Percentiles rank a stretch among this genome's conserved stretches.
Evolutionary conservation across 1,284 basidiomycete genomes (phyloP).

Genomic region (Cutaneotrichosporon cutaneum): DNA sequence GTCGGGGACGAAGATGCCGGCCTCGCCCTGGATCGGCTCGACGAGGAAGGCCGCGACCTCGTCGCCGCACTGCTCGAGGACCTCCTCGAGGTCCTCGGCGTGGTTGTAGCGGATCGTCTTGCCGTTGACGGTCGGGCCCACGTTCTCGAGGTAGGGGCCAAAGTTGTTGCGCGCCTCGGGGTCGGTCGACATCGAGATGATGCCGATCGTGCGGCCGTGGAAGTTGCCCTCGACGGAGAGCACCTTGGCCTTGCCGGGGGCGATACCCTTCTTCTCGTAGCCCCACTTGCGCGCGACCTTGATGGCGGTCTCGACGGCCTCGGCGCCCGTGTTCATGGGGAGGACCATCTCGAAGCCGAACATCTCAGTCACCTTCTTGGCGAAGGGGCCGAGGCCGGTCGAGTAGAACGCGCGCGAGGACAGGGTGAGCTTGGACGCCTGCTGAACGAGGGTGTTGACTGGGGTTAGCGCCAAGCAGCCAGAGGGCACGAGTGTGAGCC

Average conservation of each 20-base stretch:
- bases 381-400: slow-evolving; percentile 82
- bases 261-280: slow-evolving; percentile 80
- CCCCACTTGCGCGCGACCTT: slow-evolving; percentile 86
- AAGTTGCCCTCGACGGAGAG: slow-evolving; percentile 88
- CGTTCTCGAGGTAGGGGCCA: slow-evolving; percentile 82
- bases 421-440: slow-evolving; percentile 86
- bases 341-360: slow-evolving; percentile 93
- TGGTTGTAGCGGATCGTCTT: slow-evolving; percentile 74
- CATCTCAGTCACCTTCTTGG: slow-evolving; percentile 76
- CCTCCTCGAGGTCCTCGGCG: slow-evolving; percentile 75
- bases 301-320: slow-evolving; percentile 87
- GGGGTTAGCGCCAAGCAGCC: slow-evolving; percentile 54
- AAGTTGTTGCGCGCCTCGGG: slow-evolving; percentile 83
- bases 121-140: slow-evolving; percentile 67
- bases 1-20: slow-evolving; percentile 91
- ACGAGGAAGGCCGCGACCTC: slow-evolving; percentile 90
- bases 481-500: too few species aligned
- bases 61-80: slow-evolving; percentile 76
- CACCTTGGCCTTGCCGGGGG: slow-evolving; percentile 81
- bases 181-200: slow-evolving; percentile 94
- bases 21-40: slow-evolving; percentile 98
- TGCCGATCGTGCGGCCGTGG: slow-evolving; percentile 88
- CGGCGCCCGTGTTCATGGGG: slow-evolving; percentile 99
- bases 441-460: slow-evolving; percentile 74
- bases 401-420: slow-evolving; percentile 98